These are phyloP conservation scores for Pleurotus citrinopileatus DNA, from an alignment of 768 basidiomycete genomes.

Conservation along the genomic window DNA sequence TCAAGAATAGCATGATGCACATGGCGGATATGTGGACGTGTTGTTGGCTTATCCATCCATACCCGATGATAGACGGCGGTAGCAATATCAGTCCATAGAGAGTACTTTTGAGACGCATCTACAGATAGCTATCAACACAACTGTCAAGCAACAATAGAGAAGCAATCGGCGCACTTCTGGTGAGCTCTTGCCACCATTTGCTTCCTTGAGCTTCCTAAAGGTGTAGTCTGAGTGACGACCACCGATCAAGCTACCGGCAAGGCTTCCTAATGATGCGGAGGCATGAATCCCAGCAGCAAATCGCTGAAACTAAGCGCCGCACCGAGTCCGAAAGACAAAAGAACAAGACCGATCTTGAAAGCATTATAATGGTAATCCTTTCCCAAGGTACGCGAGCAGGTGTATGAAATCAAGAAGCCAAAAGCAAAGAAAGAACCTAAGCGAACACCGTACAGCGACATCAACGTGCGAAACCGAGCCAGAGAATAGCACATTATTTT, in stretches of 20 bases:
- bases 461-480: background rate
- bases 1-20: constrained; percentile 67
- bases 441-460: background rate
- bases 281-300: too few relatives aligned
- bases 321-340: constrained; percentile 75
- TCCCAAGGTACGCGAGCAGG: constrained; percentile 67
- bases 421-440: constrained; percentile 71
- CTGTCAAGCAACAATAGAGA: too few relatives aligned
- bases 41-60: constrained; percentile 72
- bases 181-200: constrained; percentile 39
- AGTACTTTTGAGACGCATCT: constrained; percentile 76
- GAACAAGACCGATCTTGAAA: constrained; percentile 70
- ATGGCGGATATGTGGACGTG: constrained; percentile 64
- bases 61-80: constrained; percentile 60
- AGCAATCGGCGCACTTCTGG: constrained; percentile 72
- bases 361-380: constrained; percentile 63
- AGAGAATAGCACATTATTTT: background rate
- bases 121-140: background rate
- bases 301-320: too few relatives aligned
- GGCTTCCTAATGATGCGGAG: constrained; percentile 33
- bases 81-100: constrained; percentile 53
- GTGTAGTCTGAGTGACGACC: constrained; percentile 44
- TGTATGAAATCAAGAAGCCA: constrained; percentile 70
- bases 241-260: constrained; percentile 40
- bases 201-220: constrained; percentile 32